phyloP scores from a whole-genome alignment of 805 yeast genomes.

The Barnettozyma pratensis region DNA sequence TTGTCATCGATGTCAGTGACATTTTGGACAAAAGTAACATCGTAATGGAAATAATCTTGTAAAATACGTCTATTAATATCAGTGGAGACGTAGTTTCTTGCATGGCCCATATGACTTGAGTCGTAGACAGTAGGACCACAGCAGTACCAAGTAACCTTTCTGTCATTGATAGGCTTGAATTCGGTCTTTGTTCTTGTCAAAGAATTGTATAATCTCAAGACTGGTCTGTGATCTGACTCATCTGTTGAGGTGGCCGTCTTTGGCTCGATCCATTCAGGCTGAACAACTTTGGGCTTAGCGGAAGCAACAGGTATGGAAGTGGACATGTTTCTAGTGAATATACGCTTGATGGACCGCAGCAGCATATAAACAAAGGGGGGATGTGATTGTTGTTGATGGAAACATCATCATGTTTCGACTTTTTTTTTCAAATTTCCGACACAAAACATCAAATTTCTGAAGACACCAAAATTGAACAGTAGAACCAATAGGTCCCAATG shows the following conservation, averaged over 20 bases:
- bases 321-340: constrained; percentile 20
- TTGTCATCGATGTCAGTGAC: constrained; percentile 99
- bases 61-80: constrained; percentile 89
- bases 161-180: constrained; percentile 63
- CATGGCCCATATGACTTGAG: constrained; percentile 97
- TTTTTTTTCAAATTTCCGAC: not conserved
- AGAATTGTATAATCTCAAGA: constrained; percentile 71
- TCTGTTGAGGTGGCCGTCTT: constrained; percentile 3
- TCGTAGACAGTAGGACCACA: constrained; percentile 99
- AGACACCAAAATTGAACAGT: not conserved
- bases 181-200: constrained; percentile 76
- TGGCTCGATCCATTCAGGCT: constrained; percentile 52
- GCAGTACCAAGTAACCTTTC: constrained; percentile 85
- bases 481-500: not conserved
- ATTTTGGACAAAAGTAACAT: constrained; percentile 85
- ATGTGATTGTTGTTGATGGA: not conserved
- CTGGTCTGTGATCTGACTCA: constrained; percentile 25
- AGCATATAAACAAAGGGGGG: not conserved
- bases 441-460: not conserved
- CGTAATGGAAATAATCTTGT: constrained; percentile 88
- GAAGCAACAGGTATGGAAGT: not conserved
- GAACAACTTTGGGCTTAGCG: constrained; percentile 30
- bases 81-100: constrained; percentile 90
- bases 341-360: not conserved
- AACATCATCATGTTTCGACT: not conserved